Evolutionary conservation across 345 rosid species (phyloP), one percentile per base, ranked within the genome.

Genomic region (Nasturtium officinale): DNA sequence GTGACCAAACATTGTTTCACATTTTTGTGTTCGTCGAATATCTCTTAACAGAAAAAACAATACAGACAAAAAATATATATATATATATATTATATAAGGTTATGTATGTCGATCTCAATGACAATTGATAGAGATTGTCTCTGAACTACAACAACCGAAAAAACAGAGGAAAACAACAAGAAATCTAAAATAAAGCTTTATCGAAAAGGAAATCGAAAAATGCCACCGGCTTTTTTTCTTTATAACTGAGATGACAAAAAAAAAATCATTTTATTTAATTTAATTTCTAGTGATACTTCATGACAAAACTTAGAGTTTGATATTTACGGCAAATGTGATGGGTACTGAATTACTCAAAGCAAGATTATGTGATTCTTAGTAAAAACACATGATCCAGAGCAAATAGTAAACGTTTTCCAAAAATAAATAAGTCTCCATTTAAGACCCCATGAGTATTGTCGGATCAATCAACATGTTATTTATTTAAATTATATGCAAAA

Each of bases 21-120:
- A 55, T 25, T 51, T 61, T 53, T 45, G 10, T 67, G 60, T 18
- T 74, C 26, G 23, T 62, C 37, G 37, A 18, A 38, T 67, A 11
- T 58, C 28, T 58, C 3, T 7, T 62, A 15, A 4, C 9, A 60
- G 7, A 38, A 32, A 7, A 10, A 35, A n/a, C 46, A 30, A 58
- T n/a, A 58, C 46, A 23, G 16, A 58, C 16, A 20, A 32, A 37
- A 52, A 5, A 1, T 23, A 32, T 5, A 28, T 26, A 10, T 43
- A 28, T 18, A 18, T 10, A 11, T 38, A 7, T 55, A 29, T 8
- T 46, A 29, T 28, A 40, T 16, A 48, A 65, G 46, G 35, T 65
- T 55, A 37, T 54, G 45, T 58, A 20, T 57, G 47, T 58, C 65
- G 35, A 45, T 30, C 43, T 56, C 64, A 43, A 9, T 38, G 33